phyloP scores from a whole-genome alignment of 306 rosid species.

The Prunus davidiana region DNA sequence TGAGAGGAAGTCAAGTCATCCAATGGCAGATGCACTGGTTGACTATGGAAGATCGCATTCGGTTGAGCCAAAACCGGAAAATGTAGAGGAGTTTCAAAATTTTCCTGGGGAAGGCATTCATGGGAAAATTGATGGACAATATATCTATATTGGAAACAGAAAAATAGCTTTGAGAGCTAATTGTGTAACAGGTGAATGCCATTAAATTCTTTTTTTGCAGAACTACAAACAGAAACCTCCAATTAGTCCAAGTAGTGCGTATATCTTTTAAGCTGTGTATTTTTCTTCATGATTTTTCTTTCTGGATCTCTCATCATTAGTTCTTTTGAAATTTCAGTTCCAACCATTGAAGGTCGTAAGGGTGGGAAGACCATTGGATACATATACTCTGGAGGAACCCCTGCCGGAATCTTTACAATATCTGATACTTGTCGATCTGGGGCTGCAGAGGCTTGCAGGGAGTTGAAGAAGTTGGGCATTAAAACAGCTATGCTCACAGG shows the following conservation, averaged over 20 bases:
- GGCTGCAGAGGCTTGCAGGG: constrained; percentile 56
- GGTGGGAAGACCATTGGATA: constrained; percentile 77
- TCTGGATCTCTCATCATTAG: constrained; percentile 1
- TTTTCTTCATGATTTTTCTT: neutral
- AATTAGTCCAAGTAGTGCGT: too few species aligned
- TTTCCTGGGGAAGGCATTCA: constrained; percentile 90
- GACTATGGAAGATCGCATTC: constrained; percentile 75
- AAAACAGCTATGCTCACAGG: constrained; percentile 91
- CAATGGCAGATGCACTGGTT: constrained; percentile 80
- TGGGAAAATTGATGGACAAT: constrained; percentile 66
- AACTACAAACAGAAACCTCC: neutral
- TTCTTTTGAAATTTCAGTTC: constrained; percentile 41
- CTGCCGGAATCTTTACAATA: constrained; percentile 60
- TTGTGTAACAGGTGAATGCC: constrained; percentile 54
- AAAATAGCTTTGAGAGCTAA: constrained; percentile 63
- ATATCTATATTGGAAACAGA: constrained; percentile 72
- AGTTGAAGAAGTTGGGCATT: constrained; percentile 66
- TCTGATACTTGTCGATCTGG: constrained; percentile 83
- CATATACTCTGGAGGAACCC: constrained; percentile 52
- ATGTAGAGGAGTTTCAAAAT: constrained; percentile 62
- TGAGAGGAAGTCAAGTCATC: constrained; percentile 98
- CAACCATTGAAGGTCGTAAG: constrained; percentile 41
- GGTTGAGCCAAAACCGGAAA: constrained; percentile 71
- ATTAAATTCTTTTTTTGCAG: neutral
- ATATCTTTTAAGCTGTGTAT: neutral